phyloP scores from a whole-genome alignment of 148 eudicot species.

The Hydrangea macrophylla region DNA sequence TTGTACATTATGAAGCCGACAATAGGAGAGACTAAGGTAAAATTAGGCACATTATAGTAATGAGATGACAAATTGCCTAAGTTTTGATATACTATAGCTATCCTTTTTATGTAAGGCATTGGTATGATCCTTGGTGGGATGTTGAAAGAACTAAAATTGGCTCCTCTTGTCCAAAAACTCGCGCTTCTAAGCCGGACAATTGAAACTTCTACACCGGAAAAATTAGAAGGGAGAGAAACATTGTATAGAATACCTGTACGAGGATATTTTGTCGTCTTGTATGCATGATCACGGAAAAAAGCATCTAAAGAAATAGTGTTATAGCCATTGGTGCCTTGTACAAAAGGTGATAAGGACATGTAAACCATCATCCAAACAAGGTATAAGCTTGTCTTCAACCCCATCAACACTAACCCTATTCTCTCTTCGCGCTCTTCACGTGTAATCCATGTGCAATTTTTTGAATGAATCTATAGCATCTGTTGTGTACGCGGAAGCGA shows the following conservation, averaged over 20 bases:
- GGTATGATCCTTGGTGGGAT: constrained; percentile 51
- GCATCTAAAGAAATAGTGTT: constrained; percentile 36
- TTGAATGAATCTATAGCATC: too few relatives aligned
- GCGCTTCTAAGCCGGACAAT: constrained; percentile 42
- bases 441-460: too few relatives aligned
- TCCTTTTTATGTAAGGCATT: constrained; percentile 44
- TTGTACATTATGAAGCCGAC: constrained; percentile 52
- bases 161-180: constrained; percentile 46
- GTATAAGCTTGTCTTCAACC: constrained; percentile 33
- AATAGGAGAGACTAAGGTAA: constrained; percentile 44
- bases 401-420: constrained; percentile 36
- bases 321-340: constrained; percentile 12
- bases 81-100: constrained; percentile 54
- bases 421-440: too few relatives aligned
- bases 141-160: constrained; percentile 37
- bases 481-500: too few relatives aligned
- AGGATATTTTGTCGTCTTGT: constrained; percentile 9
- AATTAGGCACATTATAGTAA: constrained; percentile 53
- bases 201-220: constrained; percentile 48
- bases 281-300: constrained; percentile 35
- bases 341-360: constrained; percentile 16
- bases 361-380: constrained; percentile 29
- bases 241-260: constrained; percentile 53
- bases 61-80: constrained; percentile 63
- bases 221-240: constrained; percentile 55